Evolutionary conservation across 768 basidiomycete species (phyloP).

Genomic region (Omphalotus guepiniiformis): DNA sequence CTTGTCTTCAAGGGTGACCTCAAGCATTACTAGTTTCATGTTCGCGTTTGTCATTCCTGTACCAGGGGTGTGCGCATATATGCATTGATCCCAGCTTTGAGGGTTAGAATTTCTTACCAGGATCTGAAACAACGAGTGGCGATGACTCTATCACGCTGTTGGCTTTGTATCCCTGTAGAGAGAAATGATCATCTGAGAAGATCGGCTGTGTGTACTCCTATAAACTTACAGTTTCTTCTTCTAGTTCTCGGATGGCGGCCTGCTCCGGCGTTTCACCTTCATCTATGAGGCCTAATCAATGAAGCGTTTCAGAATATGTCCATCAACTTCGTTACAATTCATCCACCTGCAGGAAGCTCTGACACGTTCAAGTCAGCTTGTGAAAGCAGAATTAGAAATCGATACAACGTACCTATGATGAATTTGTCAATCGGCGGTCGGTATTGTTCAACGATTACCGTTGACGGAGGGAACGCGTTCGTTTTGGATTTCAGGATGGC

Average conservation of each 20-base stretch:
- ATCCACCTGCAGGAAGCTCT: constrained; percentile 16
- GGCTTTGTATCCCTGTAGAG: constrained; percentile 58
- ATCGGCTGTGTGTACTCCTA: no score
- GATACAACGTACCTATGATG: constrained; percentile 61
- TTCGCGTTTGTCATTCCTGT: constrained; percentile 92
- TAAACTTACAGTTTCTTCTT: constrained; percentile 68
- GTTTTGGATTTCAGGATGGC: constrained; percentile 75
- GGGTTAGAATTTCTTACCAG: no score
- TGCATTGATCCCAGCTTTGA: no score
- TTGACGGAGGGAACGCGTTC: constrained; percentile 67
- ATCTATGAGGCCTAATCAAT: constrained; percentile 67
- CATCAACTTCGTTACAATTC: neutral
- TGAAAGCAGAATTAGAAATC: neutral
- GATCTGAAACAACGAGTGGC: constrained; percentile 62
- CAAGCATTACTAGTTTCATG: constrained; percentile 80
- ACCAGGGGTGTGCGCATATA: no score
- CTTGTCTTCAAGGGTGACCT: constrained; percentile 60
- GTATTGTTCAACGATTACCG: constrained; percentile 88
- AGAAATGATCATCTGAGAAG: no score
- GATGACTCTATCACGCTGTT: constrained; percentile 57
- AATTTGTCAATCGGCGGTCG: constrained; percentile 80
- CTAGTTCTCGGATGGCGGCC: constrained; percentile 82
- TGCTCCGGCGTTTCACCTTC: constrained; percentile 76
- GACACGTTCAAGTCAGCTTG: neutral
- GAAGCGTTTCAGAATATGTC: neutral